Base-by-base conservation (phyloP, 2,329 filamentous ascomycete species). In the Aphanoascus verrucosus region DNA sequence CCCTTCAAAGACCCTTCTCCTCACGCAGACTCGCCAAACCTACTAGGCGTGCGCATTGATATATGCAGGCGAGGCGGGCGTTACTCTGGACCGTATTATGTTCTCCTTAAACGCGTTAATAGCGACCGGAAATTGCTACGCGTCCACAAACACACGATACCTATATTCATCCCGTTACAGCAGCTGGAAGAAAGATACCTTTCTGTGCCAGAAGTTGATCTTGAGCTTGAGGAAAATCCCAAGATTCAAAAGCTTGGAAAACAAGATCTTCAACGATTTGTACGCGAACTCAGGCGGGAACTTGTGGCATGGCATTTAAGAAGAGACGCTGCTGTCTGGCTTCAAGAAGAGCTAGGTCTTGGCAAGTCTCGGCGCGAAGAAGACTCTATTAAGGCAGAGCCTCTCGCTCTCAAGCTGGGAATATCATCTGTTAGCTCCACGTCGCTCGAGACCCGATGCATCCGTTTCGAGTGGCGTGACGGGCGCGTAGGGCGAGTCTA, bases 1-100 rank as follows among this genome's bases (percentile, higher is more conserved):
- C 71, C 72, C 3, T 75, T 73, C 59, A 67, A 64, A 49, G 72
- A 75, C 49, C 72, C 72, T 2, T 67, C 67, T 0, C 68, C 72
- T 1, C 62, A 60, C 19, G 28, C 54, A 1, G 59, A 62, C 6
- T 52, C 58, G 3, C 58, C 60, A 15, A 64, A 65, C 37, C 60
- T 74, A 0, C 59, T 74, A 2, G 72, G 72, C 1, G 57, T 74
- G 9, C 64, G 72, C 11, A 67, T 74, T 19, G 72, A 74, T 40
- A 58, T 74, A 17, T 71, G 67, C 57, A 55, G 61, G 17, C 65
- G 69, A 1, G 63, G 63, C 35, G 72, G 72, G 3, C 62, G 59
- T 2, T 74, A 71, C 56, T 58, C 62, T 3, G 69, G 68, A 54
- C 71, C 72, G 8, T 74, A 74, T 54, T 74, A 74, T 58, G 49